Conservation (phyloP, 768 basidiomycete species). For the Auriculariales sp. region DNA sequence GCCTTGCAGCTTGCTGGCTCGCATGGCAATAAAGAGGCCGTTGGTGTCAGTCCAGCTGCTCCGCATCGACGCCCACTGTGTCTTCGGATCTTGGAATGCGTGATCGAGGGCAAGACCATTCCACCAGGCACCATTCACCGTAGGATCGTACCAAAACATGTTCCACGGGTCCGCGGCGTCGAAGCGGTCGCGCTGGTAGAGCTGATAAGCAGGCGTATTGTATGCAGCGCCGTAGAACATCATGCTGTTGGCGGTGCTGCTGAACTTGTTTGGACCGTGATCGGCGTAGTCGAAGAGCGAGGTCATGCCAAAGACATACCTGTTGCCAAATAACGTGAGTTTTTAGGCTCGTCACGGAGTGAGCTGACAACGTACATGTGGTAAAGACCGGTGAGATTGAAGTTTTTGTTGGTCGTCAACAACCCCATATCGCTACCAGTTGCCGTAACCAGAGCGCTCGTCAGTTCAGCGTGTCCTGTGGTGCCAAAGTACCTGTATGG, state of each 20-base stretch:
- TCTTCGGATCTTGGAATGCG: constrained; percentile 19
- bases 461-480: constrained; percentile 23
- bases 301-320: constrained; percentile 23
- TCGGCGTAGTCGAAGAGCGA: constrained; percentile 18
- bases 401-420: constrained; percentile 20
- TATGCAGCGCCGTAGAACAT: constrained; percentile 22
- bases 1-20: constrained; percentile 21
- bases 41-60: constrained; percentile 24
- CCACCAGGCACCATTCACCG: constrained; percentile 27
- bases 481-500: constrained; percentile 14
- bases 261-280: constrained; percentile 31
- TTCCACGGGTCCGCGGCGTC: constrained; percentile 20
- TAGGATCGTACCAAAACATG: constrained; percentile 32
- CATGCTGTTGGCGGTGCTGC: constrained; percentile 28
- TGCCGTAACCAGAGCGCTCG: constrained; percentile 22
- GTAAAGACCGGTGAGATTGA: constrained; percentile 22
- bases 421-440: constrained; percentile 24
- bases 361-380: constrained; percentile 44
- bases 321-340: too few species aligned
- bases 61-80: constrained; percentile 26
- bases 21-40: constrained; percentile 28
- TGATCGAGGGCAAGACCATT: constrained; percentile 25
- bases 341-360: too few species aligned
- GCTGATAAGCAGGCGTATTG: constrained; percentile 22
- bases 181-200: constrained; percentile 30